Evolutionary conservation across 2,329 filamentous ascomycete genomes (phyloP).

Genomic region (Pleomassaria siparia): DNA sequence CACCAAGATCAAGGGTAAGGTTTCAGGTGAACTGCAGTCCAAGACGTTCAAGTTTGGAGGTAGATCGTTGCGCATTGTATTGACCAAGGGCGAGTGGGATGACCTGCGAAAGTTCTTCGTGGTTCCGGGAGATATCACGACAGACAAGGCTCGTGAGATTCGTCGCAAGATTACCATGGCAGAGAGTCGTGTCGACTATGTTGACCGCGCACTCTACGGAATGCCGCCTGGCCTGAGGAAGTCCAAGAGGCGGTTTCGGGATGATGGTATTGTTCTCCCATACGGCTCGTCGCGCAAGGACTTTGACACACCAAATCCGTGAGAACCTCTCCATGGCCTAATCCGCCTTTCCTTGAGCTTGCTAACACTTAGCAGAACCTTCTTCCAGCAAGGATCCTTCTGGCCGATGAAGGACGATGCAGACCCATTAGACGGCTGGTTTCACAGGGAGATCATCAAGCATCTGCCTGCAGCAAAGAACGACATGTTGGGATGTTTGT

Average conservation of each 20-base stretch:
- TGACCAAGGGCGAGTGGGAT: conserved; percentile 38
- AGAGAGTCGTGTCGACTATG: conserved; percentile 32
- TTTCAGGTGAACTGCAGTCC: conserved; percentile 19
- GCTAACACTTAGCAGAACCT: conserved; percentile 28
- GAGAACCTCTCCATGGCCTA: conserved; percentile 14
- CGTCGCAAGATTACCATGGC: conserved; percentile 33
- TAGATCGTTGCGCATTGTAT: conserved; percentile 26
- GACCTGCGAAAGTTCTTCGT: conserved; percentile 27
- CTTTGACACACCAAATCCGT: conserved; percentile 48
- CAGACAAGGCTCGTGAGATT: conserved; percentile 19
- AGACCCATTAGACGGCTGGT: conserved; percentile 44
- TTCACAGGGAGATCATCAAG: conserved; percentile 27
- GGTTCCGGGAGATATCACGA: conserved; percentile 24
- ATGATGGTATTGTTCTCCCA: conserved; percentile 46
- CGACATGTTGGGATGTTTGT: conserved; percentile 47
- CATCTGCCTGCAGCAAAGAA: conserved; percentile 22
- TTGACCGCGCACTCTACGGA: conserved; percentile 30
- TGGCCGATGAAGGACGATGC: conserved; percentile 46
- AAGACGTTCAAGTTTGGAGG: conserved; percentile 37
- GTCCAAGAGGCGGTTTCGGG: conserved; percentile 32
- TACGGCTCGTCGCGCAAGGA: conserved; percentile 36
- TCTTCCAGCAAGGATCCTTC: conserved; percentile 27
- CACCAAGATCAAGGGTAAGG: conserved; percentile 33
- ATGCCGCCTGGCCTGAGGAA: conserved; percentile 29
- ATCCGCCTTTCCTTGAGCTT: background rate